phyloP scores from a whole-genome alignment of 2,329 filamentous ascomycete genomes.

The Trichoderma arundinaceum region DNA sequence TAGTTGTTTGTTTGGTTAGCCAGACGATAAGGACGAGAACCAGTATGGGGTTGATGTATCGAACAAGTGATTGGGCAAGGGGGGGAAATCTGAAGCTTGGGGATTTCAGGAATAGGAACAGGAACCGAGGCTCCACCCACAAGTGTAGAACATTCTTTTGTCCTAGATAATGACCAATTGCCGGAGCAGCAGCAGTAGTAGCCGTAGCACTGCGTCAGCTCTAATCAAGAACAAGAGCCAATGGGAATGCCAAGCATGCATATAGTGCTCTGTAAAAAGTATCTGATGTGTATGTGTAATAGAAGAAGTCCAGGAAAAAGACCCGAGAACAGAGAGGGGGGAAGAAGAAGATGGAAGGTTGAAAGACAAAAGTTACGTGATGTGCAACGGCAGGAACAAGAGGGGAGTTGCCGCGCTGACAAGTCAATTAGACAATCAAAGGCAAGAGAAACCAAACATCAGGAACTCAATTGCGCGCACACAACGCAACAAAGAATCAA shows the following conservation, averaged over 20 bases:
- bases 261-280: neutral
- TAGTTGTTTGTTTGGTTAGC: neutral
- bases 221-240: neutral
- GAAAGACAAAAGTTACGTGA: too few relatives aligned
- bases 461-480: too few relatives aligned
- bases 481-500: too few relatives aligned
- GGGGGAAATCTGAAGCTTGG: too few relatives aligned
- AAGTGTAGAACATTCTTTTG: constrained; percentile 24
- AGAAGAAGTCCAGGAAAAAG: neutral
- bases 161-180: neutral
- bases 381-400: too few relatives aligned
- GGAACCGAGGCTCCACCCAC: constrained; percentile 12
- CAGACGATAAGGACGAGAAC: neutral
- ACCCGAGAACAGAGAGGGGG: neutral
- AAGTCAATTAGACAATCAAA: too few relatives aligned
- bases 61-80: neutral
- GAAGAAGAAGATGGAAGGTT: too few relatives aligned
- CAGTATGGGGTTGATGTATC: neutral
- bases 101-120: too few relatives aligned
- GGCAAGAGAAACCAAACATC: too few relatives aligned
- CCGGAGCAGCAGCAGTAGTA: neutral
- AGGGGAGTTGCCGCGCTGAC: too few relatives aligned
- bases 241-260: neutral
- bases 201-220: neutral
- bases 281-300: too few relatives aligned